Evolutionary conservation across 2,329 filamentous ascomycete species (phyloP).

Genomic region (Dryadomyces quercus-mongolicae): DNA sequence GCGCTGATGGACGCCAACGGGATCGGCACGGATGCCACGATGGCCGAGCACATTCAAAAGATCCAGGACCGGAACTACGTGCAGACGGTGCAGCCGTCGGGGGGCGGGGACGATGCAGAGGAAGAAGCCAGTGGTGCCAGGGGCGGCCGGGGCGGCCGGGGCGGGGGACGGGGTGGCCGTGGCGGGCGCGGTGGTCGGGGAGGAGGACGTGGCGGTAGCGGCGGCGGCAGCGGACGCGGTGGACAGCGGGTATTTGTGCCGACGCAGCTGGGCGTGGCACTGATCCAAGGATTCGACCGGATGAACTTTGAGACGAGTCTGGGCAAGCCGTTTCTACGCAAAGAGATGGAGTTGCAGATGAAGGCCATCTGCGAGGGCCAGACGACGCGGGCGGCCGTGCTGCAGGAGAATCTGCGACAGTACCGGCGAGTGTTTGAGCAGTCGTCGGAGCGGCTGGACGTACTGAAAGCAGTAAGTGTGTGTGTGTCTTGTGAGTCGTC

Average conservation of each 20-base stretch:
- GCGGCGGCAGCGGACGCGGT: slow-evolving; percentile 30
- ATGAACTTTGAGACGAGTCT: slow-evolving; percentile 89
- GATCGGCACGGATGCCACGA: slow-evolving; percentile 95
- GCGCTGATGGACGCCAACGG: slow-evolving; percentile 97
- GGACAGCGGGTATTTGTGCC: slow-evolving; percentile 80
- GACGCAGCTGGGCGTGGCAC: slow-evolving; percentile 76
- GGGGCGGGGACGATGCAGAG: slow-evolving; percentile 22
- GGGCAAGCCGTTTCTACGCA: slow-evolving; percentile 88
- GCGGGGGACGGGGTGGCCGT: slow-evolving; percentile 28
- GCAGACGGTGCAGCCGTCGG: slow-evolving; percentile 37
- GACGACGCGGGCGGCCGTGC: slow-evolving; percentile 59
- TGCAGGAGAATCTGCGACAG: slow-evolving; percentile 73
- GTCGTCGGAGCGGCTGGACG: slow-evolving; percentile 62
- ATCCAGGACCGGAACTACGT: slow-evolving; percentile 88
- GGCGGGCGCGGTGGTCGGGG: slow-evolving; percentile 26
- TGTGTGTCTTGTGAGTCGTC: slow-evolving; percentile 1
- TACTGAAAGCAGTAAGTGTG: slow-evolving; percentile 46
- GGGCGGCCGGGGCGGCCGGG: slow-evolving; percentile 38
- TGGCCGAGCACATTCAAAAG: slow-evolving; percentile 96
- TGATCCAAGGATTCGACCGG: slow-evolving; percentile 89
- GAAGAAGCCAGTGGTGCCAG: slow-evolving; percentile 27
- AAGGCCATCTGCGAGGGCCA: slow-evolving; percentile 88
- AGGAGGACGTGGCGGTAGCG: slow-evolving; percentile 22
- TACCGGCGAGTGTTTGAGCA: slow-evolving; percentile 80
- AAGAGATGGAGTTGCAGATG: slow-evolving; percentile 97